These are phyloP conservation scores for Blastocystis sp. DNA, from an alignment of 352 stramenopile genomes.

Conservation along the genomic window DNA sequence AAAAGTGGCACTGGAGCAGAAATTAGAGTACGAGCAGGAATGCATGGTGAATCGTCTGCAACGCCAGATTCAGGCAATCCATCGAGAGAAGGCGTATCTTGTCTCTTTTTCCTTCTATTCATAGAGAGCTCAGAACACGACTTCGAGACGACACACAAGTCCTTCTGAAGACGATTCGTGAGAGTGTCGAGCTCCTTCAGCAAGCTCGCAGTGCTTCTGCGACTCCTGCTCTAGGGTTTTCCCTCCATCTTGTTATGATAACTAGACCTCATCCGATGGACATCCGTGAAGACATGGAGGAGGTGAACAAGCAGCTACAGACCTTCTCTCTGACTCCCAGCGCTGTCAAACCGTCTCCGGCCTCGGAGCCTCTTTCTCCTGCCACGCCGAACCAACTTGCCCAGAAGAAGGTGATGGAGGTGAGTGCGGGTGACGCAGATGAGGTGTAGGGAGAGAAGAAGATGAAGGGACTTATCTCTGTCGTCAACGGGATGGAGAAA, in stretches of 20 bases:
- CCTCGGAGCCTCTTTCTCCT: background rate
- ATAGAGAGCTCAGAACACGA: conserved; percentile 2
- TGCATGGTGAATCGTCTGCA: conserved; percentile 65
- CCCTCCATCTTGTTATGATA: background rate
- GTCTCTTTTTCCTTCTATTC: background rate
- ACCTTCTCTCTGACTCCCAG: background rate
- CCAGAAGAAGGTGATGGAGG: conserved; percentile 46
- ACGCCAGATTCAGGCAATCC: conserved; percentile 44
- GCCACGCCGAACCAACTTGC: background rate
- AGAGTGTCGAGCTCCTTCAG: conserved; percentile 29
- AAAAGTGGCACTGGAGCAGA: conserved; percentile 64
- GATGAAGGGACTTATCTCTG: conserved; percentile 22
- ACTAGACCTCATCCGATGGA: background rate
- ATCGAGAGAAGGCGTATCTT: background rate
- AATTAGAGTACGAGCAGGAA: conserved; percentile 65
- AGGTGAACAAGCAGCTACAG: conserved; percentile 46
- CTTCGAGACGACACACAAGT: conserved; percentile 43
- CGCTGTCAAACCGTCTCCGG: background rate
- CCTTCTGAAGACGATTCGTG: background rate
- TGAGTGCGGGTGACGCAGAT: background rate
- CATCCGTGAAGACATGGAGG: conserved; percentile 31
- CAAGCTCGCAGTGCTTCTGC: conserved; percentile 24
- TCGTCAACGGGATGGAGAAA: conserved; percentile 49
- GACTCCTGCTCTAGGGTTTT: conserved; percentile 14
- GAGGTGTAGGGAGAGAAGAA: conserved; percentile 49